Conservation (phyloP, 208 protist species). For the Crithidia brevicula region DNA sequence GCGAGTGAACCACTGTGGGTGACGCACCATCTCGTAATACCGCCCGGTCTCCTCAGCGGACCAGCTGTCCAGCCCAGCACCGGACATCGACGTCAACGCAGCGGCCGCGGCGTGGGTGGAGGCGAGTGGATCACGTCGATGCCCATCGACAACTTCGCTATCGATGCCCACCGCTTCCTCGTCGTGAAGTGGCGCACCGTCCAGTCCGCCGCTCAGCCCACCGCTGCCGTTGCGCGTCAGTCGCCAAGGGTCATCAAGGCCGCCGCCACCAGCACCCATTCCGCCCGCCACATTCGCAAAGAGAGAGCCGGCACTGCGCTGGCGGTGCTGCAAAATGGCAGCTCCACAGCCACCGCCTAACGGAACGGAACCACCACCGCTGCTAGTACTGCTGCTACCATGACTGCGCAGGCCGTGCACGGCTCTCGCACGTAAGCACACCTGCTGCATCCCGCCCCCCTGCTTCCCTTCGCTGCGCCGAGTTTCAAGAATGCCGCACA, state of each 20-base stretch:
- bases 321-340: conserved; percentile 18
- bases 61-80: conserved; percentile 30
- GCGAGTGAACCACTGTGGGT: conserved; percentile 83
- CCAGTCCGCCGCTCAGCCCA: neutral
- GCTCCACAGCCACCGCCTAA: conserved; percentile 6
- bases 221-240: conserved; percentile 8
- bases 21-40: conserved; percentile 88
- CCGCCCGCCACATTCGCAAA: neutral
- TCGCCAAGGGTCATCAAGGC: conserved; percentile 23
- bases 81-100: neutral
- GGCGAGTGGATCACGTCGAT: neutral
- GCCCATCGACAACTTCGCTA: neutral
- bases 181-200: neutral
- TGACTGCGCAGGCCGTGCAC: conserved; percentile 28
- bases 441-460: conserved; percentile 42
- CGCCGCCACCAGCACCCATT: conserved; percentile 10
- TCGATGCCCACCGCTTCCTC: neutral
- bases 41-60: conserved; percentile 67
- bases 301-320: conserved; percentile 6
- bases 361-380: neutral
- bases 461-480: conserved; percentile 50
- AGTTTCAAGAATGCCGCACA: conserved; percentile 69
- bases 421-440: conserved; percentile 39
- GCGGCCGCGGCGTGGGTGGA: neutral
- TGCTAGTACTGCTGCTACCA: conserved; percentile 4